Conservation (phyloP, 257 asterid species). For the Capsicum chinense region DNA sequence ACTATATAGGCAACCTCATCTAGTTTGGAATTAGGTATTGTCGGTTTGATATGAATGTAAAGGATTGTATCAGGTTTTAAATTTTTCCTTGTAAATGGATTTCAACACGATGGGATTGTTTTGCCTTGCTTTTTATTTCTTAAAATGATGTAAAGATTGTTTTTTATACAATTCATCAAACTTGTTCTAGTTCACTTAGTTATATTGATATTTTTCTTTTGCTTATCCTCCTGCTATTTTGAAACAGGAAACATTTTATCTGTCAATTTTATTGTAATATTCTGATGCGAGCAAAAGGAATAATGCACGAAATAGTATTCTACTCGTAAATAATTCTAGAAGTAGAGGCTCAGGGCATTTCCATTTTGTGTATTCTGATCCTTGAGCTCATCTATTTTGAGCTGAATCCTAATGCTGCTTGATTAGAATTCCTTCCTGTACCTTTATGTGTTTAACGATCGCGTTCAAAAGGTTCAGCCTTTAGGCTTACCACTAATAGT, state of each 20-base stretch:
- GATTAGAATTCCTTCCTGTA: not conserved
- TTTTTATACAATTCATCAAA: too few species aligned
- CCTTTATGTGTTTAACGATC: not conserved
- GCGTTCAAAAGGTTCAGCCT: not conserved
- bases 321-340: conserved; percentile 2
- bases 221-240: not conserved
- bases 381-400: not conserved
- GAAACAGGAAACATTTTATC: not conserved
- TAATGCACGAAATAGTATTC: not conserved
- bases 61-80: not conserved
- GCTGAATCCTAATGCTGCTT: not conserved
- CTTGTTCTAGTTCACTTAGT: not conserved
- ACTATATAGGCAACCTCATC: not conserved
- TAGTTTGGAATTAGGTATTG: not conserved
- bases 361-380: conserved; percentile 4
- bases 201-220: not conserved
- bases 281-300: conserved; percentile 5
- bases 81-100: not conserved
- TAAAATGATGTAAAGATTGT: not conserved
- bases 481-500: not conserved
- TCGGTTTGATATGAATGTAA: not conserved
- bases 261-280: not conserved
- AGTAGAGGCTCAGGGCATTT: not conserved
- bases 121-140: not conserved
- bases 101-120: not conserved